Conservation (phyloP, 257 asterid species). For the Lantana camara region DNA sequence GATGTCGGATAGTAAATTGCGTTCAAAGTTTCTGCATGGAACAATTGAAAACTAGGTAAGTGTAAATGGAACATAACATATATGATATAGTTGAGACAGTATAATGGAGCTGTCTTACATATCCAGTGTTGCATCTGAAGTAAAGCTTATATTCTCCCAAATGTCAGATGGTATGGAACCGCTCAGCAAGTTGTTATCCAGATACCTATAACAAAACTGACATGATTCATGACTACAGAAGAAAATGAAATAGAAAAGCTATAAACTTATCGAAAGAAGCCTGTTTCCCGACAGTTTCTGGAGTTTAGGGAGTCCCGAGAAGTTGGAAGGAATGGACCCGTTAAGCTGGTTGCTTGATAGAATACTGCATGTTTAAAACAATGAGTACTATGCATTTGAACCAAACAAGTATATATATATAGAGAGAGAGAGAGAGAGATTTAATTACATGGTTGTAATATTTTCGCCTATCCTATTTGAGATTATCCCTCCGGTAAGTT, state of each 20-base stretch:
- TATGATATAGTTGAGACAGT: neutral
- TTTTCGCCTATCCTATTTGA: conserved; percentile 41
- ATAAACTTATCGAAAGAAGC: conserved; percentile 20
- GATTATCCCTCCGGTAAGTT: conserved; percentile 40
- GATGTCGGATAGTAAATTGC: conserved; percentile 51
- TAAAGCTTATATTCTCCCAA: conserved; percentile 49
- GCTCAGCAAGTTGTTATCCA: conserved; percentile 45
- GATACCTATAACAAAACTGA: conserved; percentile 33
- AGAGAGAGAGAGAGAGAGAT: neutral
- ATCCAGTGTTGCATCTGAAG: conserved; percentile 41
- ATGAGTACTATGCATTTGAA: neutral
- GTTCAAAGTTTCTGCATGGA: conserved; percentile 50
- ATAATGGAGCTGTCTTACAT: conserved; percentile 47
- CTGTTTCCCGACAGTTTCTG: conserved; percentile 44
- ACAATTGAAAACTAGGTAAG: conserved; percentile 15
- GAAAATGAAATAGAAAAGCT: conserved; percentile 9
- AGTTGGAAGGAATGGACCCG: conserved; percentile 56
- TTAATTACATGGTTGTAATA: conserved; percentile 51
- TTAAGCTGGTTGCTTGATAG: conserved; percentile 49
- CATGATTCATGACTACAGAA: conserved; percentile 7
- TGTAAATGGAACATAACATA: too few relatives aligned
- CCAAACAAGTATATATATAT: conserved; percentile 1
- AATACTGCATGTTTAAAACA: conserved; percentile 36
- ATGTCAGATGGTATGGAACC: conserved; percentile 57
- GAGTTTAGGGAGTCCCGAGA: conserved; percentile 49